A percentile compares a stretch with the other conserved stretches of the same genome.
These are phyloP conservation scores for Candida takata DNA, from an alignment of 805 yeast species.

Conservation along the genomic window DNA sequence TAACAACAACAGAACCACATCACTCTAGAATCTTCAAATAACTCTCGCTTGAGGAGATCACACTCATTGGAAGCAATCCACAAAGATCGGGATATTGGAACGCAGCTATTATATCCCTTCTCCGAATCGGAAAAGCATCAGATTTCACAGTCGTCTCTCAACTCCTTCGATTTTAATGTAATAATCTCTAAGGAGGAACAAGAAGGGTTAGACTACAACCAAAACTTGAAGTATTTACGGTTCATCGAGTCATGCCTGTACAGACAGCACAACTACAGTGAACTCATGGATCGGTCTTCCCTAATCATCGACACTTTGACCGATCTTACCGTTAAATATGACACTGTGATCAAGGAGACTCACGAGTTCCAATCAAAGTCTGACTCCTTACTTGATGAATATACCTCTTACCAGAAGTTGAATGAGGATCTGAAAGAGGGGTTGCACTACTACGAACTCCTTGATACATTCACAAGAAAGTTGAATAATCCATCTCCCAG, in stretches of 20 bases:
- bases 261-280: slow-evolving; percentile 25
- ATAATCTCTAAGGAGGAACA: slow-evolving; percentile 36
- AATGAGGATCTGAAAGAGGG: slow-evolving; percentile 39
- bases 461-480: slow-evolving; percentile 62
- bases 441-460: slow-evolving; percentile 56
- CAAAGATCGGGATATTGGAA: neutral
- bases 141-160: slow-evolving; percentile 30
- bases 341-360: slow-evolving; percentile 56
- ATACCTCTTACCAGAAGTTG: slow-evolving; percentile 34
- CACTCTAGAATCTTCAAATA: neutral
- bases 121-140: slow-evolving; percentile 29
- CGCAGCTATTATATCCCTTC: slow-evolving; percentile 18
- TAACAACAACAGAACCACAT: slow-evolving; percentile 13
- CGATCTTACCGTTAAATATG: slow-evolving; percentile 43
- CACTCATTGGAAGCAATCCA: slow-evolving; percentile 6
- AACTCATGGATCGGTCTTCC: slow-evolving; percentile 41
- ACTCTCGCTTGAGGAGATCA: slow-evolving; percentile 10
- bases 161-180: slow-evolving; percentile 36
- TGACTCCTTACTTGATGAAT: slow-evolving; percentile 40
- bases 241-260: slow-evolving; percentile 27
- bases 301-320: slow-evolving; percentile 38
- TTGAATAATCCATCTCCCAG: slow-evolving; percentile 67
- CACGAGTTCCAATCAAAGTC: slow-evolving; percentile 55
- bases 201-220: slow-evolving; percentile 30
- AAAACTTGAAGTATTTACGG: slow-evolving; percentile 24